These are phyloP conservation scores for Nigrograna mackinnonii DNA, from an alignment of 2,329 filamentous ascomycete species.

Conservation along the genomic window DNA sequence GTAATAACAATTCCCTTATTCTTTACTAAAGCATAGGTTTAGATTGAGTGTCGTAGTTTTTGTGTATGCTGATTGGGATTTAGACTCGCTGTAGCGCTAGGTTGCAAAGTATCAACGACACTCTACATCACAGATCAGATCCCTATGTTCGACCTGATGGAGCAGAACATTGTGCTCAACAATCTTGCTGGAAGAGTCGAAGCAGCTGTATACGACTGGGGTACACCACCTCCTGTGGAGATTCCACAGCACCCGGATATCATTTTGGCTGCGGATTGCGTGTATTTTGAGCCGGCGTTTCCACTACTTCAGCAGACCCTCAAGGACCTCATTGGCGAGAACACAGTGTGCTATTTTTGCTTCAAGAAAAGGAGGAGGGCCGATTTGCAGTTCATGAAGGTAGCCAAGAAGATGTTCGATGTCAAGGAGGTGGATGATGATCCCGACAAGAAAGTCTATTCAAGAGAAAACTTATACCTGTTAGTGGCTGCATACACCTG, in stretches of 20 bases:
- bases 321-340: constrained; percentile 67
- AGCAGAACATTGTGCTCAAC: constrained; percentile 85
- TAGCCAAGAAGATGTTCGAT: constrained; percentile 51
- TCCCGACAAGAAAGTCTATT: constrained; percentile 49
- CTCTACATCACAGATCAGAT: constrained; percentile 85
- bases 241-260: constrained; percentile 68
- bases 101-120: constrained; percentile 57
- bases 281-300: constrained; percentile 96
- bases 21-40: no score
- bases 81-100: constrained; percentile 61
- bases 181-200: constrained; percentile 64
- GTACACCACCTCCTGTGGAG: constrained; percentile 43
- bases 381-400: constrained; percentile 58
- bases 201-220: constrained; percentile 81
- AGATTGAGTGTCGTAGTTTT: no score
- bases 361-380: constrained; percentile 90
- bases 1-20: no score
- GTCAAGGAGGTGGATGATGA: constrained; percentile 54
- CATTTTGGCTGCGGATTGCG: constrained; percentile 93
- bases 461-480: constrained; percentile 55
- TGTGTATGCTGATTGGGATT: no score
- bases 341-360: constrained; percentile 80
- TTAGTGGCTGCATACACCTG: no score
- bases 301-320: constrained; percentile 82
- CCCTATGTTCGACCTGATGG: constrained; percentile 84